These are phyloP conservation scores for Talaromyces pinophilus DNA, from an alignment of 2,329 filamentous ascomycete genomes.

Conservation along the genomic window DNA sequence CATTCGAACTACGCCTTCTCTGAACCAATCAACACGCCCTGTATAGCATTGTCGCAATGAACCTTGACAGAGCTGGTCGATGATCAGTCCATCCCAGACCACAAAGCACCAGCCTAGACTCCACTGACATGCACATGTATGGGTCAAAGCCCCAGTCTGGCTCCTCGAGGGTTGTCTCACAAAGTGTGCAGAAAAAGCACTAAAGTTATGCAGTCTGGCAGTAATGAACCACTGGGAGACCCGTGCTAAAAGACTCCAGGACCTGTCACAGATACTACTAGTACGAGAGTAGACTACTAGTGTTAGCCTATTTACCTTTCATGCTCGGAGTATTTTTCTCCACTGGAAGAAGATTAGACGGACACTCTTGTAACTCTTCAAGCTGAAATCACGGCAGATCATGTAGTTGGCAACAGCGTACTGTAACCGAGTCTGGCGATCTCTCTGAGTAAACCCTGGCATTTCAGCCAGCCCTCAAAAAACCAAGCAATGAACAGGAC, in stretches of 20 bases:
- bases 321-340: conserved; percentile 9
- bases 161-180: not conserved
- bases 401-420: not conserved
- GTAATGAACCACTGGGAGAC: not conserved
- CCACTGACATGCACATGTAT: not conserved
- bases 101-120: not conserved
- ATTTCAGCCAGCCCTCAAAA: conserved; percentile 17
- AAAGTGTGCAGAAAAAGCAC: not conserved
- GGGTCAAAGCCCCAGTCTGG: conserved; percentile 1
- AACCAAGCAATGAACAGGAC: not conserved
- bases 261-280: not conserved
- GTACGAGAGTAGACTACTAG: not conserved
- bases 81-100: not conserved
- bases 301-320: not conserved
- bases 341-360: not conserved
- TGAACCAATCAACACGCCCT: conserved; percentile 1
- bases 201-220: not conserved
- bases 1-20: not conserved
- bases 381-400: not conserved
- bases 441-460: not conserved
- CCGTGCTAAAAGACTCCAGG: not conserved
- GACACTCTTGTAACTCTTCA: not conserved
- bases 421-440: not conserved
- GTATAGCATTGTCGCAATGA: not conserved
- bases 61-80: conserved; percentile 5